These are phyloP conservation scores for Prunus yedoensis DNA, from an alignment of 331 rosid species.

Conservation along the genomic window DNA sequence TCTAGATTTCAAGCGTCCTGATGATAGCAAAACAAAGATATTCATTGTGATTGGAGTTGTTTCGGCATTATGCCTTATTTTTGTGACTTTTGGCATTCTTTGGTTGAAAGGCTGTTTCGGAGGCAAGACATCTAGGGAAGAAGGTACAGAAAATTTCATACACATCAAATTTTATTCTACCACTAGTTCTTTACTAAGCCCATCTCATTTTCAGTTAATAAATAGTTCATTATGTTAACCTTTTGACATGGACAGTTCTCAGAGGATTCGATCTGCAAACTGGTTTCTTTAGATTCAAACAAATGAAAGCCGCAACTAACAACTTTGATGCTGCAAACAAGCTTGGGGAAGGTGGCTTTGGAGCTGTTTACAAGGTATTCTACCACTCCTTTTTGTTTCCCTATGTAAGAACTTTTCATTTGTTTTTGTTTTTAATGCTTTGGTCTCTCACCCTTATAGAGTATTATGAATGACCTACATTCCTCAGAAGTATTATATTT, in stretches of 20 bases:
- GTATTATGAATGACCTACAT: background rate
- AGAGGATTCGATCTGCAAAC: too few relatives aligned
- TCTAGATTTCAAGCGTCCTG: slow-evolving; percentile 17
- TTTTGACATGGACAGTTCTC: slow-evolving; percentile 18
- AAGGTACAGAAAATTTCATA: slow-evolving; percentile 5
- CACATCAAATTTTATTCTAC: background rate
- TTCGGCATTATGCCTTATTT: background rate
- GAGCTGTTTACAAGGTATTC: too few relatives aligned
- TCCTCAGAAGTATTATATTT: background rate
- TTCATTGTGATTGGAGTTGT: slow-evolving; percentile 18
- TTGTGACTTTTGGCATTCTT: slow-evolving; percentile 1
- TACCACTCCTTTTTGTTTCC: background rate
- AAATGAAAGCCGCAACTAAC: too few relatives aligned
- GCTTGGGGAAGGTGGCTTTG: too few relatives aligned
- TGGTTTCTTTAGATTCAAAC: too few relatives aligned
- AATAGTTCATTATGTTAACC: background rate
- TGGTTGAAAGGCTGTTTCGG: slow-evolving; percentile 16
- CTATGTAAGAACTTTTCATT: background rate
- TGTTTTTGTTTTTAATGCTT: background rate
- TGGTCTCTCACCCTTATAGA: background rate
- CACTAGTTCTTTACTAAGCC: background rate
- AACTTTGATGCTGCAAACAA: too few relatives aligned
- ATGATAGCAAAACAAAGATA: slow-evolving; percentile 5
- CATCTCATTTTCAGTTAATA: background rate
- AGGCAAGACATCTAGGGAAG: slow-evolving; percentile 20